These are phyloP conservation scores for Linanthus parryae DNA, from an alignment of 148 eudicot species.

Conservation along the genomic window DNA sequence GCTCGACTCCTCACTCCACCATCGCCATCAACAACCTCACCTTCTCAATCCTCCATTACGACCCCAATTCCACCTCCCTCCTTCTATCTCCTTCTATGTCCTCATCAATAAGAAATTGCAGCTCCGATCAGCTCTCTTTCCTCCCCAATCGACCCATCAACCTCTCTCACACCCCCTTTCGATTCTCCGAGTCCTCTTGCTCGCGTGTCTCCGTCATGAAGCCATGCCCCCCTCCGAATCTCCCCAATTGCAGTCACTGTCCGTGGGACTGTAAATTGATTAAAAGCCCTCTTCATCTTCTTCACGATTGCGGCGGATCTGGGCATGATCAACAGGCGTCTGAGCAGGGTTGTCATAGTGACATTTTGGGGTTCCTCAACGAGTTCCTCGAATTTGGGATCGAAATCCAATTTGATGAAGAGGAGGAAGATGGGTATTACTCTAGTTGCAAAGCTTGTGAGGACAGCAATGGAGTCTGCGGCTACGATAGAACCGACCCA, in stretches of 20 bases:
- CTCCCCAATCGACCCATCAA: constrained; percentile 40
- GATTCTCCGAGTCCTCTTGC: constrained; percentile 47
- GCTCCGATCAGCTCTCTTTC: constrained; percentile 8
- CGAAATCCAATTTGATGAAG: constrained; percentile 38
- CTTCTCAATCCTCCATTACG: constrained; percentile 46
- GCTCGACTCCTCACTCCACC: constrained; percentile 27
- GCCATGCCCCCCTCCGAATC: constrained; percentile 38
- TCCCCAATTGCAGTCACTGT: constrained; percentile 50
- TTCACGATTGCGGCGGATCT: constrained; percentile 32
- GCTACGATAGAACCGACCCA: constrained; percentile 52
- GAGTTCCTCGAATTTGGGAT: constrained; percentile 33
- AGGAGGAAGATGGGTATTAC: constrained; percentile 30
- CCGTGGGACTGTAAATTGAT: constrained; percentile 52
- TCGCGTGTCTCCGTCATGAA: constrained; percentile 44
- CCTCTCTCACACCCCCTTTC: constrained; percentile 46
- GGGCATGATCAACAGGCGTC: constrained; percentile 8
- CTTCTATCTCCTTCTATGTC: constrained; percentile 21
- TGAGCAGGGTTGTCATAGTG: constrained; percentile 43
- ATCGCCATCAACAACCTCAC: constrained; percentile 38
- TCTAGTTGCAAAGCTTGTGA: constrained; percentile 28
- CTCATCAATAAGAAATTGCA: constrained; percentile 13
- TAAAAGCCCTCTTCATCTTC: constrained; percentile 36
- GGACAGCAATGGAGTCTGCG: constrained; percentile 43
- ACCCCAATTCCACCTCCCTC: constrained; percentile 33
- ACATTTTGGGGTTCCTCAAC: constrained; percentile 43